phyloP scores from a whole-genome alignment of 371 early-diverging fungal species.

The Nematocida homosporus region DNA sequence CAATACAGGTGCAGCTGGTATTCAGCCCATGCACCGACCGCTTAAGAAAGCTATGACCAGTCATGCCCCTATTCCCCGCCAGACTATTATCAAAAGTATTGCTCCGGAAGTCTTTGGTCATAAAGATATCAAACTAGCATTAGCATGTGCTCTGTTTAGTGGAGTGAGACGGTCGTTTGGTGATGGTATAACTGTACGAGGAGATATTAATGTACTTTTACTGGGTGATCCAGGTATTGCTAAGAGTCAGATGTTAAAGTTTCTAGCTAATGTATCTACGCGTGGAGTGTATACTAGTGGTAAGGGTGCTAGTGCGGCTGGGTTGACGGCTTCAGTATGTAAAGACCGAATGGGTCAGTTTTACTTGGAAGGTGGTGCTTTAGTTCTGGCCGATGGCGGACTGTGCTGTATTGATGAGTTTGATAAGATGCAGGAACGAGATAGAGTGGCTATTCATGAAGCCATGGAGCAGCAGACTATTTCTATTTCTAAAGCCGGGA shows the following conservation, averaged over 20 bases:
- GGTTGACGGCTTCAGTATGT: constrained; percentile 79
- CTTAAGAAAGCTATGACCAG: constrained; percentile 52
- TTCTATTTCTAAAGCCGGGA: constrained; percentile 98
- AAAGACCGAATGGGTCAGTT: constrained; percentile 78
- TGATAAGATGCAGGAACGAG: constrained; percentile 99
- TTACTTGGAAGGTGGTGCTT: constrained; percentile 96
- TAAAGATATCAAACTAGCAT: constrained; percentile 89
- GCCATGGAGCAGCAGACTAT: constrained; percentile 99
- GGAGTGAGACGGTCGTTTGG: constrained; percentile 88
- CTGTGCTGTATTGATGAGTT: constrained; percentile 99
- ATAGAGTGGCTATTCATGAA: constrained; percentile 98
- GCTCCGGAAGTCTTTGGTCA: constrained; percentile 64
- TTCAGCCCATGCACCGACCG: constrained; percentile 13
- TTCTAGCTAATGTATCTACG: constrained; percentile 86
- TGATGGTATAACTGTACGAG: constrained; percentile 89
- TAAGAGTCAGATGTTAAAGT: constrained; percentile 94
- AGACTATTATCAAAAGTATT: constrained; percentile 72
- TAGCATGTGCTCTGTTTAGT: constrained; percentile 90
- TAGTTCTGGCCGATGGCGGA: constrained; percentile 98
- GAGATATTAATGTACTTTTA: constrained; percentile 95
- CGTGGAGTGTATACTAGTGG: constrained; percentile 85
- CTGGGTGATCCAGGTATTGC: constrained; percentile 99
- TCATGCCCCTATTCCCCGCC: constrained; percentile 73
- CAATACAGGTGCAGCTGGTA: not conserved
- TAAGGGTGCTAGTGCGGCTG: constrained; percentile 79